A percentile compares a stretch with the other conserved stretches of the same genome.
Evolutionary conservation across 495 filamentous ascomycete genomes (phyloP).

Genomic region (Trichoderma virens): DNA sequence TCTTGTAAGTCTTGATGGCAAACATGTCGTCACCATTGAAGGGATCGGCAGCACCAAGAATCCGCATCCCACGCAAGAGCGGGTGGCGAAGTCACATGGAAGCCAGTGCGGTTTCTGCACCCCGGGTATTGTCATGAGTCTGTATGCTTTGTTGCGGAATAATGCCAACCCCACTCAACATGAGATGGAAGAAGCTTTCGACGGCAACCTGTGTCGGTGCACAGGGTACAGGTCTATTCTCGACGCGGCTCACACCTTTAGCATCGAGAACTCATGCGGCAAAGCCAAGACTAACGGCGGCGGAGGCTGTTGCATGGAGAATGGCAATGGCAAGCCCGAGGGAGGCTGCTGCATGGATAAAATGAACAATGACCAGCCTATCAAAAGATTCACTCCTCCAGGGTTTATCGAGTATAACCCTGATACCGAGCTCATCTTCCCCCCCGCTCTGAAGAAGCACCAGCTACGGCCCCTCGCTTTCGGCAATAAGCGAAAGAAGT

Average conservation of each 20-base stretch:
- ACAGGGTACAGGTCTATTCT: constrained; percentile 93
- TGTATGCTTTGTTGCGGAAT: constrained; percentile 78
- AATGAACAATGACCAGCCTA: constrained; percentile 38
- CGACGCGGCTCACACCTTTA: constrained; percentile 79
- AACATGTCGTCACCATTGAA: constrained; percentile 97
- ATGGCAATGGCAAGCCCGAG: constrained; percentile 50
- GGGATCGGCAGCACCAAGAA: constrained; percentile 87
- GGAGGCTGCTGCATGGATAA: constrained; percentile 65
- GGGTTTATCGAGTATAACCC: constrained; percentile 91
- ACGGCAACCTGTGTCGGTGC: constrained; percentile 93
- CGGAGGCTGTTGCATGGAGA: constrained; percentile 30
- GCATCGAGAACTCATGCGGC: constrained; percentile 36
- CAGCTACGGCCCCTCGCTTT: constrained; percentile 74
- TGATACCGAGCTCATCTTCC: constrained; percentile 92
- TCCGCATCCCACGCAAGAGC: constrained; percentile 87
- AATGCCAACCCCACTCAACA: constrained; percentile 58
- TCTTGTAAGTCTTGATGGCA: constrained; percentile 86
- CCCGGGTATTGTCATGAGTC: constrained; percentile 94
- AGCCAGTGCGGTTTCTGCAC: constrained; percentile 83
- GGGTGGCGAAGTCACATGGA: constrained; percentile 68
- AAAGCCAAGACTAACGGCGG: constrained; percentile 52
- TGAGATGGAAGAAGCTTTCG: constrained; percentile 82
- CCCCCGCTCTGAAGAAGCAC: constrained; percentile 72
- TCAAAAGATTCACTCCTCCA: constrained; percentile 68
- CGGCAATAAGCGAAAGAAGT: constrained; percentile 90